phyloP scores from a whole-genome alignment of 192 early-diverging fungal genomes.

The Linderina pennispora region DNA sequence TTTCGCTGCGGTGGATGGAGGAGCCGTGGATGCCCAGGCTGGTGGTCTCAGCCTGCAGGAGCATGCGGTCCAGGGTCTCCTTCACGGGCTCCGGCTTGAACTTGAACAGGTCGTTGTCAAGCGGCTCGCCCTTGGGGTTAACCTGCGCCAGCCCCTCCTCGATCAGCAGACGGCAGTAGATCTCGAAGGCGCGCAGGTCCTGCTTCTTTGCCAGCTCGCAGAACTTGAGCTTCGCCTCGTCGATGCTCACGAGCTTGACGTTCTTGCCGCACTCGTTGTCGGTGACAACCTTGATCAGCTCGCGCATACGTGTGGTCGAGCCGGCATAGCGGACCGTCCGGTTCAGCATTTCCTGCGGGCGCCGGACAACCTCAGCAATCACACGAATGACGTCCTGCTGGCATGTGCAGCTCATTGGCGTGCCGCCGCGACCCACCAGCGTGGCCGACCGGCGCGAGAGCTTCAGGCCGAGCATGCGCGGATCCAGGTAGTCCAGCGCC shows the following conservation, averaged over 20 bases:
- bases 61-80: constrained; percentile 14
- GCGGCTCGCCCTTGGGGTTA: constrained; percentile 16
- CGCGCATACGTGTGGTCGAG: constrained; percentile 29
- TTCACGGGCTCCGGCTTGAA: constrained; percentile 18
- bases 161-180: constrained; percentile 32
- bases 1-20: constrained; percentile 9
- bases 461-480: constrained; percentile 22
- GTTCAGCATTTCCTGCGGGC: constrained; percentile 30
- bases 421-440: constrained; percentile 38
- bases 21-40: not conserved
- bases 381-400: constrained; percentile 12
- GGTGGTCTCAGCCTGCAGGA: not conserved
- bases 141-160: constrained; percentile 42
- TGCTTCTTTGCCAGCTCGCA: constrained; percentile 20
- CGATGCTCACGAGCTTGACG: constrained; percentile 23
- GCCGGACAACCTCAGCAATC: constrained; percentile 17
- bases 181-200: constrained; percentile 23
- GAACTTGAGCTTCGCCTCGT: constrained; percentile 25
- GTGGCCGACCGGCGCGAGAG: constrained; percentile 13
- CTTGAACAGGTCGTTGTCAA: constrained; percentile 33
- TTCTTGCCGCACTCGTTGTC: constrained; percentile 21
- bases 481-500: constrained; percentile 40
- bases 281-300: constrained; percentile 32
- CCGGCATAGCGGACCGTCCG: constrained; percentile 25
- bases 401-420: constrained; percentile 25